A percentile compares a stretch with the other conserved stretches of the same genome.
These are phyloP conservation scores for Penicillium macrosclerotiorum DNA, from an alignment of 495 filamentous ascomycete genomes.

Conservation along the genomic window DNA sequence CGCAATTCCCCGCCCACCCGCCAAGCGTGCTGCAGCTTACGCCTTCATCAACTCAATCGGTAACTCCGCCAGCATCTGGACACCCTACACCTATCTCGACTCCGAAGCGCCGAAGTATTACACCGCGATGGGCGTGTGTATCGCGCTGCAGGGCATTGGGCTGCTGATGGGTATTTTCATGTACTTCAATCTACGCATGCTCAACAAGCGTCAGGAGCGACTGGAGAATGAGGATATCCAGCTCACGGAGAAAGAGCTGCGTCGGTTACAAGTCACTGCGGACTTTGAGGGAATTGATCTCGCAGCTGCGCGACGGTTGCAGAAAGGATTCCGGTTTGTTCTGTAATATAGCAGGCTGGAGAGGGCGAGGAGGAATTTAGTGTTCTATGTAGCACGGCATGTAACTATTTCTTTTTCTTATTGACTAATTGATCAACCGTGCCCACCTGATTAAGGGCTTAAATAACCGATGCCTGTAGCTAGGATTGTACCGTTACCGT, in stretches of 20 bases:
- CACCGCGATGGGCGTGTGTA: slow-evolving; percentile 46
- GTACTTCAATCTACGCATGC: slow-evolving; percentile 38
- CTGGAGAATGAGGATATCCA: slow-evolving; percentile 43
- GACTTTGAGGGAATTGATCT: slow-evolving; percentile 49
- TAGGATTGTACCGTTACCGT: too few relatives aligned
- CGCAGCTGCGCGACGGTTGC: slow-evolving; percentile 40
- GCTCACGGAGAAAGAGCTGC: slow-evolving; percentile 41
- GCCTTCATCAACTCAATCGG: slow-evolving; percentile 55
- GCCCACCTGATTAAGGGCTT: too few relatives aligned
- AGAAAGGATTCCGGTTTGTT: slow-evolving; percentile 51
- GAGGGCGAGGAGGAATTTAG: too few relatives aligned
- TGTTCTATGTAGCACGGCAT: too few relatives aligned
- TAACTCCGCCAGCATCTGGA: slow-evolving; percentile 55
- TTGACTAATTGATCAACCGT: too few relatives aligned
- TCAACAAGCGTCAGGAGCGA: slow-evolving; percentile 47
- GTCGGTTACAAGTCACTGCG: slow-evolving; percentile 43
- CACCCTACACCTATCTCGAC: slow-evolving; percentile 49
- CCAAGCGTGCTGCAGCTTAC: slow-evolving; percentile 54
- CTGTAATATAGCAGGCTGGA: too few relatives aligned
- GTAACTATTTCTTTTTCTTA: too few relatives aligned
- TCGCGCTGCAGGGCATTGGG: slow-evolving; percentile 45
- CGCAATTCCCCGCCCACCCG: slow-evolving; percentile 50
- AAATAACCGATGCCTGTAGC: too few relatives aligned
- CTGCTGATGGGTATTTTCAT: slow-evolving; percentile 36
- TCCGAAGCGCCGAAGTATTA: slow-evolving; percentile 39